These are phyloP conservation scores for Aspergillus heteromorphus DNA, from an alignment of 495 filamentous ascomycete genomes.

Conservation along the genomic window DNA sequence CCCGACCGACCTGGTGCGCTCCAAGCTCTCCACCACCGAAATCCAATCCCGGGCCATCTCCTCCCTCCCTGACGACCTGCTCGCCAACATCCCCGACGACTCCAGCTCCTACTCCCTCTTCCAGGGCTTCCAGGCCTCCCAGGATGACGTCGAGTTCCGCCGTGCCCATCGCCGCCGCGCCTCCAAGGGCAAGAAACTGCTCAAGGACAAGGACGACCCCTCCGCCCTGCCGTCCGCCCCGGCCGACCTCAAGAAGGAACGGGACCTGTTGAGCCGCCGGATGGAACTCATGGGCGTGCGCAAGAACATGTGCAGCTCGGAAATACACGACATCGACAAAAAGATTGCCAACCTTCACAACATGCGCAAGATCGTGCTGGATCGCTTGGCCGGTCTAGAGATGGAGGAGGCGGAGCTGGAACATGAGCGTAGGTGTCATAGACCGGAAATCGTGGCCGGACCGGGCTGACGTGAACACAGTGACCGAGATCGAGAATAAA, in stretches of 20 bases:
- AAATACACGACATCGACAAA: slow-evolving; percentile 94
- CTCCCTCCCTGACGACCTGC: slow-evolving; percentile 84
- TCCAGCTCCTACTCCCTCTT: slow-evolving; percentile 87
- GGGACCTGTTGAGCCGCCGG: slow-evolving; percentile 67
- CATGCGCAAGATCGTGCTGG: slow-evolving; percentile 90
- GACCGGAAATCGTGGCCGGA: slow-evolving; percentile 15
- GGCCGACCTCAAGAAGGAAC: slow-evolving; percentile 68
- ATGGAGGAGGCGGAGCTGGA: slow-evolving; percentile 88
- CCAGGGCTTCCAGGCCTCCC: slow-evolving; percentile 88
- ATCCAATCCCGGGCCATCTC: slow-evolving; percentile 92
- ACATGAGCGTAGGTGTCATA: slow-evolving; percentile 62
- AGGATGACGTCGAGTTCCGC: slow-evolving; percentile 59
- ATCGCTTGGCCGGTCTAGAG: slow-evolving; percentile 84
- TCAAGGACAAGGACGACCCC: slow-evolving; percentile 55
- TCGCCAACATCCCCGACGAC: slow-evolving; percentile 78
- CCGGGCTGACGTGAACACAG: slow-evolving; percentile 29
- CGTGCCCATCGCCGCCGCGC: slow-evolving; percentile 59
- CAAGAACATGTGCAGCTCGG: slow-evolving; percentile 95
- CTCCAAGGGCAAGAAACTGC: slow-evolving; percentile 66
- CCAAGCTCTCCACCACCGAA: slow-evolving; percentile 82
- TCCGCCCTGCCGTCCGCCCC: slow-evolving; percentile 58
- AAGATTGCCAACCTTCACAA: slow-evolving; percentile 91
- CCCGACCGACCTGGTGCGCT: slow-evolving; percentile 87
- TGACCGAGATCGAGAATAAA: slow-evolving; percentile 77
- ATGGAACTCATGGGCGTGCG: slow-evolving; percentile 87